Conservation (phyloP, 2,329 filamentous ascomycete species). For the Ophiostoma fasciatum region DNA sequence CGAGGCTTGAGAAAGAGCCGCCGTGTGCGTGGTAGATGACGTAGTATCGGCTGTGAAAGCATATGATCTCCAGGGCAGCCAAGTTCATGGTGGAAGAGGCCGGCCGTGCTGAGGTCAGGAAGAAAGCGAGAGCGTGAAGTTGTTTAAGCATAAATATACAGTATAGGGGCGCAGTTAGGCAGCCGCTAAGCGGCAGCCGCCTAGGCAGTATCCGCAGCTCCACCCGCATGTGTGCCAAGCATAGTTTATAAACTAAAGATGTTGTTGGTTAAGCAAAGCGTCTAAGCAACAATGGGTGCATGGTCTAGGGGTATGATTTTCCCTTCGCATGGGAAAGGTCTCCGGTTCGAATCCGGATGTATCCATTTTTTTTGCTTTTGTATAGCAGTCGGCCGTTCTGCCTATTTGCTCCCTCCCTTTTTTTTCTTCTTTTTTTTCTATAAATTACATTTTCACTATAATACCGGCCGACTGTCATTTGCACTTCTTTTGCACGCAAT, state of each 20-base stretch:
- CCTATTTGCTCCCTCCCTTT: too few relatives aligned
- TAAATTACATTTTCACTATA: too few relatives aligned
- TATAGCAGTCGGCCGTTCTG: too few relatives aligned
- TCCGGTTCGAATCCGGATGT: constrained; percentile 3
- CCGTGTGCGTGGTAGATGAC: not conserved
- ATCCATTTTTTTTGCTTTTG: not conserved
- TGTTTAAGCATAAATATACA: too few relatives aligned
- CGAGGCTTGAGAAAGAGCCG: not conserved
- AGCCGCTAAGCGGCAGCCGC: too few relatives aligned
- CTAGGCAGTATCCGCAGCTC: too few relatives aligned
- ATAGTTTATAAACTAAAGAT: too few relatives aligned
- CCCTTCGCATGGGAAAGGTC: not conserved
- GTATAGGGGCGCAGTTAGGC: too few relatives aligned
- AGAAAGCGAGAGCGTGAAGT: not conserved
- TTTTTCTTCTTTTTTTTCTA: too few relatives aligned
- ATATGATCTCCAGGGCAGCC: not conserved
- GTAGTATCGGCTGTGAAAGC: constrained; percentile 3
- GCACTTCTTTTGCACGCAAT: too few relatives aligned
- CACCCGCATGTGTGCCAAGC: too few relatives aligned
- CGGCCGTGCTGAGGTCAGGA: not conserved
- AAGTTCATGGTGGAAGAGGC: not conserved
- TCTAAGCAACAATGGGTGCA: not conserved
- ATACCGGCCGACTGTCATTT: too few relatives aligned
- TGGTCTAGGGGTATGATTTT: constrained; percentile 3
- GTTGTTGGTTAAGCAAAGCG: not conserved